Evolutionary conservation across 805 yeast genomes (phyloP), one percentile per base, ranked within the genome.

Genomic region (Zygosaccharomyces bisporus): DNA sequence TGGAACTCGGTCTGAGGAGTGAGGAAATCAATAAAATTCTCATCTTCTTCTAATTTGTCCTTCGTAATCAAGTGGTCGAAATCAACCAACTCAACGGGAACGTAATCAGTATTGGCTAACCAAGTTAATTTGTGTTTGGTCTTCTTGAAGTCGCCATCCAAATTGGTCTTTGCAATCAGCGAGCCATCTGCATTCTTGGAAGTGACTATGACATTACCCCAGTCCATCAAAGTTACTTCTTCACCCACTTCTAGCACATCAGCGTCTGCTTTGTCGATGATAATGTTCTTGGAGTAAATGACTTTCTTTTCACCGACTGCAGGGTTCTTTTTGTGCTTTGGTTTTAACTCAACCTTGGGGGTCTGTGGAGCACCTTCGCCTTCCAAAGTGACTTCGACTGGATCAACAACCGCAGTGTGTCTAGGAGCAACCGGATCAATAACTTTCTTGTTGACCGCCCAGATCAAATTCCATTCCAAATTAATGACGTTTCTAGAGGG

Each of bases 371-470:
- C 95, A 53, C 77, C 80, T 14, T 46, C 54, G 47, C 68, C 69
- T 46, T 73, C 69, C 33, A 93, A 69, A 52, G 70, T 76, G 47
- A 93, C 77, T 41, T 76, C 75, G 45, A 89, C 95, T 36, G 83
- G 86, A 54, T 86, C 72, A 33, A 74, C 77, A 39, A 90, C 76
- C 45, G 96, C 95, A 47, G 95, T 84, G 64, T 84, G 89, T 72
- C 99, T 86, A 62, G 99, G 96, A 34, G 97, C 95, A 62, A 89
- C 70, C 46, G 99, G 98, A 65, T 93, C 99, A 66, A 93, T 91
- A 56, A 91, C 77, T 75, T 93, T 93, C 74, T 93, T 93, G 80
- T 93, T 93, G 66, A 86, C 79, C 45, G 98, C 93, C 99, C 99
- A 93, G 61, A 93, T 90, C 53, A 88, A 77, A 54, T 85, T 85